phyloP scores from a whole-genome alignment of 2,329 filamentous ascomycete species.

The Lomentospora prolificans region DNA sequence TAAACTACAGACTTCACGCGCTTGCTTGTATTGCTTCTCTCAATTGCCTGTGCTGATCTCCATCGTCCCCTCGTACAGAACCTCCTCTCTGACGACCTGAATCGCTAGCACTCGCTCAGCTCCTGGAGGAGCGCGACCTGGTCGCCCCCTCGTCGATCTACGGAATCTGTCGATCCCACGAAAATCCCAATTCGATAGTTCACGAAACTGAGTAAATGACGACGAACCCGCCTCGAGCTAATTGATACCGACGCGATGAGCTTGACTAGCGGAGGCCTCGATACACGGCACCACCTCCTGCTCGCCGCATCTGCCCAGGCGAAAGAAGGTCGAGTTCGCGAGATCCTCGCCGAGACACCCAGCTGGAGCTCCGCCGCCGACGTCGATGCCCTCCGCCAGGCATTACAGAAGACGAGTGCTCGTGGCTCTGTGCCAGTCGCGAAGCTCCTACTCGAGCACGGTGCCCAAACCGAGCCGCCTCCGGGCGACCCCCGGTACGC shows the following conservation, averaged over 20 bases:
- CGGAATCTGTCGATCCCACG: background rate
- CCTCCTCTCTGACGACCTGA: too few relatives aligned
- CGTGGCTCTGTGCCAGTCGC: slow-evolving; percentile 1
- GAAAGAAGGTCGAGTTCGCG: slow-evolving; percentile 7
- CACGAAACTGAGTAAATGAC: background rate
- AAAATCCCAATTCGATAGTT: background rate
- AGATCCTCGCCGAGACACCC: slow-evolving; percentile 5
- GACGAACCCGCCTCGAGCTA: background rate
- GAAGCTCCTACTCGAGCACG: slow-evolving; percentile 4
- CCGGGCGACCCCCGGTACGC: background rate
- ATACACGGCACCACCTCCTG: slow-evolving; percentile 6
- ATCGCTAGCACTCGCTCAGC: background rate
- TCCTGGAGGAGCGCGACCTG: background rate
- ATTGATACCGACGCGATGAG: slow-evolving; percentile 2
- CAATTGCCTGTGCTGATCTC: too few relatives aligned
- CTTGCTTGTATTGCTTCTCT: too few relatives aligned
- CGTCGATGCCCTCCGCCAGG: slow-evolving; percentile 6
- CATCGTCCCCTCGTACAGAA: too few relatives aligned
- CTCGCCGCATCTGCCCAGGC: slow-evolving; percentile 6
- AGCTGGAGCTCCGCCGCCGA: slow-evolving; percentile 3
- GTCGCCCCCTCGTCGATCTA: background rate
- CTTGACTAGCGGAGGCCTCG: slow-evolving; percentile 5
- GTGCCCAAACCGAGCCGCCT: slow-evolving; percentile 10
- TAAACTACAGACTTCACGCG: too few relatives aligned
- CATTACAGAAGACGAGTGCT: slow-evolving; percentile 5